Evolutionary conservation across 1,284 basidiomycete genomes (phyloP).

Genomic region (Boletus hoseneyae): DNA sequence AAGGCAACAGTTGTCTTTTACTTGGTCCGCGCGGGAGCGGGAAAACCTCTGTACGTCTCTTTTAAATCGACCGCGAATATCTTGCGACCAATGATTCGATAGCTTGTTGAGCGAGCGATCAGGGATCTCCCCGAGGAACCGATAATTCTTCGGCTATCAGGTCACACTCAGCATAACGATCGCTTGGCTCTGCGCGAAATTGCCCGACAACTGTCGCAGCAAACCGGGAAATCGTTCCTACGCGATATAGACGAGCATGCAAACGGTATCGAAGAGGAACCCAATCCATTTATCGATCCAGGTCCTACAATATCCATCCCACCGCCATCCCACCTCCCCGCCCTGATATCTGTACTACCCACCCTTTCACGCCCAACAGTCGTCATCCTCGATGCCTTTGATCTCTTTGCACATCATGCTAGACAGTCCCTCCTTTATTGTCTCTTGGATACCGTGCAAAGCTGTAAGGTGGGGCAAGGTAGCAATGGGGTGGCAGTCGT

Average conservation of each 20-base stretch:
- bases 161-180: constrained; percentile 81
- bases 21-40: constrained; percentile 82
- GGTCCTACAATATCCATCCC: constrained; percentile 42
- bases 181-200: constrained; percentile 91
- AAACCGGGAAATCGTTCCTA: constrained; percentile 58
- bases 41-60: constrained; percentile 67
- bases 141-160: constrained; percentile 81
- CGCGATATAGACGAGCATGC: constrained; percentile 39
- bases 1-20: constrained; percentile 88
- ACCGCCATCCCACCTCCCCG: constrained; percentile 75
- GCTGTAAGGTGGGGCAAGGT: constrained; percentile 52
- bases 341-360: constrained; percentile 75
- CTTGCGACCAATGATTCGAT: constrained; percentile 2
- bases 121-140: constrained; percentile 44
- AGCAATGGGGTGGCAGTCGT: constrained; percentile 77
- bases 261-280: constrained; percentile 28
- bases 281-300: constrained; percentile 40
- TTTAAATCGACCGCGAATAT: neutral
- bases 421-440: constrained; percentile 88
- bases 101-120: constrained; percentile 63
- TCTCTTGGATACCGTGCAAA: constrained; percentile 79
- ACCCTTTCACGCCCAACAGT: constrained; percentile 77
- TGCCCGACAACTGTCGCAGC: constrained; percentile 72
- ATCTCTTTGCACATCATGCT: constrained; percentile 85
- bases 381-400: constrained; percentile 86